Percentiles rank a stretch among this genome's conserved stretches.
Conservation (phyloP, 352 stramenopile species). For the Phytophthora ohioensis region DNA sequence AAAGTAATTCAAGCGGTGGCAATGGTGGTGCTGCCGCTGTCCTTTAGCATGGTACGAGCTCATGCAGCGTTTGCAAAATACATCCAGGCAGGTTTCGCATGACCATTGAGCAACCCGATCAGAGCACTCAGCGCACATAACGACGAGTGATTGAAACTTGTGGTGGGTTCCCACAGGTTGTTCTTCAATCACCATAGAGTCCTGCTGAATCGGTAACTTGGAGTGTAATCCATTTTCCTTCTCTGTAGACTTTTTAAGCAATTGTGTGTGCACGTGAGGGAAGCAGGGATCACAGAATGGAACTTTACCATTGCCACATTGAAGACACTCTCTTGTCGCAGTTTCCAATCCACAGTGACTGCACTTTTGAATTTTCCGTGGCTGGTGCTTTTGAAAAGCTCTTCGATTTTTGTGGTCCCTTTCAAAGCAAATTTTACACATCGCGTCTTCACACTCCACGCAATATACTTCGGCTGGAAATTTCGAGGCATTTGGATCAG, state of each 20-base stretch:
- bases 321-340: conserved; percentile 67
- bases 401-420: conserved; percentile 65
- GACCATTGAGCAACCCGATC: conserved; percentile 69
- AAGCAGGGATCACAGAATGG: conserved; percentile 79
- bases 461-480: conserved; percentile 67
- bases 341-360: conserved; percentile 64
- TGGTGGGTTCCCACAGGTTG: conserved; percentile 30
- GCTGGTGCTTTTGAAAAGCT: conserved; percentile 56
- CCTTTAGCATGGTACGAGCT: conserved; percentile 62
- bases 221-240: not conserved
- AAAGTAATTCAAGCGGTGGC: conserved; percentile 71
- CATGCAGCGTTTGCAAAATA: conserved; percentile 79
- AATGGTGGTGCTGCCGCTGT: conserved; percentile 63
- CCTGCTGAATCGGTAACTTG: not conserved
- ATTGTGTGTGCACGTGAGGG: conserved; percentile 51
- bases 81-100: conserved; percentile 67
- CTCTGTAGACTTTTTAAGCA: not conserved
- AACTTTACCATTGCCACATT: conserved; percentile 71
- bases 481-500: conserved; percentile 21
- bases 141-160: conserved; percentile 56
- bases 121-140: conserved; percentile 74
- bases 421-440: conserved; percentile 70
- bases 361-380: conserved; percentile 51
- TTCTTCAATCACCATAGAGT: not conserved
- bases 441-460: conserved; percentile 73